Evolutionary conservation across 2,329 filamentous ascomycete genomes (phyloP), one percentile per base, ranked within the genome.

Genomic region (Myriosclerotinia duriaeana): DNA sequence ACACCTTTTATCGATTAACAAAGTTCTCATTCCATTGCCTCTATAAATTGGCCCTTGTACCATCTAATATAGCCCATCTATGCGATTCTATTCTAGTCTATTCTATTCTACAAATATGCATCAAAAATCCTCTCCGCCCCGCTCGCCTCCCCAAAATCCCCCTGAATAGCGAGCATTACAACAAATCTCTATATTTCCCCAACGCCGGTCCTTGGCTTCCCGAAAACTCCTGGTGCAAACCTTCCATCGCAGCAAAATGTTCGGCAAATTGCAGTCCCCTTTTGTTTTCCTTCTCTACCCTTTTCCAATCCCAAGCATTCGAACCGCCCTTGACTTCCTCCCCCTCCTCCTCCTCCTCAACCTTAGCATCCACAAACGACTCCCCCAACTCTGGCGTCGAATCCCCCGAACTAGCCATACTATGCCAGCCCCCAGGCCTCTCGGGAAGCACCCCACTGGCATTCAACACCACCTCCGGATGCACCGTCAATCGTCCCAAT

Each of bases 401-500:
- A n/a, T 71, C 70, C 12, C 71, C 73, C 6, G 69, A 61, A 17
- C 66, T 70, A 63, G 78, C 75, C 76, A 77, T 76, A 4, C 69
- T 72, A 8, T 79, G 79, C 87, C 87, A 89, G 30, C 88, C 89
- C 14, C 84, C 87, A 0, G 92, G 92, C 58, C 88, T 83, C 66
- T 84, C 80, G 0, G 95, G 95, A 61, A 98, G 80, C 76, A 97
- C 80, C 1, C 88, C 87, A 60, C 89, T 89, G 46, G 88, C 85
- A 53, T 85, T 82, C 36, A 98, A 81, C 9, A 94, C 82, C 56
- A 90, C 82, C 71, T 93, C 89, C 0, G 95, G 93, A 70, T 93
- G 87, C 5, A 98, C 86, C 0, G 94, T 98, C 73, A 95, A 82
- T 34, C 94, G 83, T 0, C 89, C 91, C 66, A 92, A 83, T 80